Evolutionary conservation across 2,329 filamentous ascomycete genomes (phyloP), one percentile per base, ranked within the genome.

Genomic region (Aspergillus sp.): DNA sequence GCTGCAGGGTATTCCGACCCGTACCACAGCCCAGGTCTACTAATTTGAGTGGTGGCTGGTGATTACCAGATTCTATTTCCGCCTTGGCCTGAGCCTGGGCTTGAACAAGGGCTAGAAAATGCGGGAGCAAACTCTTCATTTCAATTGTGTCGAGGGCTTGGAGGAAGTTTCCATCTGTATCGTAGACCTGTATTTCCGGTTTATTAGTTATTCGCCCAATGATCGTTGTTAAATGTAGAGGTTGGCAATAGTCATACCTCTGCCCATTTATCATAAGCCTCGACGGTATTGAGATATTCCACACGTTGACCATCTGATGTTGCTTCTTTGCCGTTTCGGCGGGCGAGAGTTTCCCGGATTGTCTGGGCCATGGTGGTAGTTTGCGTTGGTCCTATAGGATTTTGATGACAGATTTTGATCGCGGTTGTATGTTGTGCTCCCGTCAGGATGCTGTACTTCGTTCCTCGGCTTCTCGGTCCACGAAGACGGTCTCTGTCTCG

Each of bases 1-100:
- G 75, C 41, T 82, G 83, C 3, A 78, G 60, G 0, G 86, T 89
- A 63, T 86, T 88, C 37, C 87, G 78, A 2, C 84, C 86, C 0
- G 87, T 89, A 2, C 87, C 87, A 65, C 85, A 88, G 23, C 86
- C 87, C 2, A 89, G 73, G 64, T 89, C 86, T n/a, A 88, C 73
- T 27, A 86, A 64, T 33, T 73, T 77, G 52, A 77, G 62, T 2
- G 68, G 66, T 43, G 64, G 63, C n/a, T 27, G 17, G 8, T 19
- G 17, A 6, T 46, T n/a, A 15, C 15, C 6, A 11, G 27, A 14
- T 7, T 15, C 27, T 21, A 17, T 6, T 15, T 52, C 23, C 21
- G n/a, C 15, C 23, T 27, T 8, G 2, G 21, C 12, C 17, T 52
- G 23, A 4, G 33, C 31, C n/a, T 54, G 14, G 25, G 49, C 25